Evolutionary conservation across 2,329 filamentous ascomycete species (phyloP).

Genomic region (Penicillium brasilianum): DNA sequence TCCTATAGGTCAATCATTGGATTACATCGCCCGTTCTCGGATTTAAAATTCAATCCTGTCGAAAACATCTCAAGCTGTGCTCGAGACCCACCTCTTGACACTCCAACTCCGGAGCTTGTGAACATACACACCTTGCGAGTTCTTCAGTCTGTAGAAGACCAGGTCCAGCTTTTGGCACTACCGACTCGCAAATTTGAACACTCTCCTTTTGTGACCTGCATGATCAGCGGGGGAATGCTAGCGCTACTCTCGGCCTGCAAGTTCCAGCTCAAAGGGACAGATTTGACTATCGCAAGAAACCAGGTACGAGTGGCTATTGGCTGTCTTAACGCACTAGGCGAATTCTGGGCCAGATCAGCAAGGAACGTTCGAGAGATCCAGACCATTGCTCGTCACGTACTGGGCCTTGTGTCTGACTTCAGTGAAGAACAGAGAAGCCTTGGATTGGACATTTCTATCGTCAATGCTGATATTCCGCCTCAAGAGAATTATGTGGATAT

Average conservation of each 20-base stretch:
- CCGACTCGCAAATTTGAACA: constrained; percentile 44
- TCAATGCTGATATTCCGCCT: too few relatives aligned
- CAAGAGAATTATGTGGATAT: too few relatives aligned
- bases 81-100: constrained; percentile 25
- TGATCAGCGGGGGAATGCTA: constrained; percentile 47
- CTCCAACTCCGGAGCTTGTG: constrained; percentile 28
- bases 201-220: constrained; percentile 50
- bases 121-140: constrained; percentile 50
- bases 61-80: constrained; percentile 49
- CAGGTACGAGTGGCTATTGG: constrained; percentile 52
- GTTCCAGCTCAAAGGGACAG: constrained; percentile 37
- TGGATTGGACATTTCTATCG: too few relatives aligned
- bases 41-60: constrained; percentile 45
- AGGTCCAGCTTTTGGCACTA: constrained; percentile 47
- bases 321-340: constrained; percentile 44
- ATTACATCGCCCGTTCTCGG: constrained; percentile 43
- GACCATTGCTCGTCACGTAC: constrained; percentile 44
- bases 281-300: constrained; percentile 45
- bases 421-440: too few relatives aligned
- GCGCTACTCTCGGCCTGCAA: constrained; percentile 44
- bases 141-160: constrained; percentile 45
- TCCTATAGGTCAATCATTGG: too few relatives aligned
- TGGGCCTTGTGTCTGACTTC: constrained; percentile 26
- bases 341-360: constrained; percentile 46
- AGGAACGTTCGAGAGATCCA: constrained; percentile 49